Percentiles rank a stretch among this genome's conserved stretches.
Evolutionary conservation across 768 basidiomycete genomes (phyloP).

Genomic region (Boletus edulis): DNA sequence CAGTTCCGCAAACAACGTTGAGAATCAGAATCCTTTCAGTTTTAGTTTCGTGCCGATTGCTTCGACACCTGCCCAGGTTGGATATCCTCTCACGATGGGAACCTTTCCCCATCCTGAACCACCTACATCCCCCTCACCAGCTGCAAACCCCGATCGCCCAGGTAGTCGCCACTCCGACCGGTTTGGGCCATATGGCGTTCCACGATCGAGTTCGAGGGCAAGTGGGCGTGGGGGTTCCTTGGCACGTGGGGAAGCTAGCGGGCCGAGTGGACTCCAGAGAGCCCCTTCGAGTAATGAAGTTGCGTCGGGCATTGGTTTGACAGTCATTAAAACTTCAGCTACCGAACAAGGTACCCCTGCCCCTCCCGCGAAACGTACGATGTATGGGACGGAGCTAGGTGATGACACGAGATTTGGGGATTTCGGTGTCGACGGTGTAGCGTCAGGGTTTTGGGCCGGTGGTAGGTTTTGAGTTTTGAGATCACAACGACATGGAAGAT

Average conservation of each 20-base stretch:
- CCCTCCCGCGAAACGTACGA: constrained; percentile 59
- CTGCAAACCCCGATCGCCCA: constrained; percentile 31
- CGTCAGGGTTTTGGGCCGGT: constrained; percentile 66
- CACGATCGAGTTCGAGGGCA: constrained; percentile 39
- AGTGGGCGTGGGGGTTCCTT: constrained; percentile 29
- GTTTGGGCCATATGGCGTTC: constrained; percentile 28
- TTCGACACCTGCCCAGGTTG: constrained; percentile 47
- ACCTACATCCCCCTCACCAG: constrained; percentile 34
- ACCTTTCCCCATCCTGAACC: constrained; percentile 35
- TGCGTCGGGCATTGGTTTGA: constrained; percentile 44
- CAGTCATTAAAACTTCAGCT: constrained; percentile 35
- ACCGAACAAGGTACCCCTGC: constrained; percentile 42
- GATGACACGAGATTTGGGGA: constrained; percentile 81
- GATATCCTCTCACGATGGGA: constrained; percentile 38
- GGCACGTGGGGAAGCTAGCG: constrained; percentile 26
- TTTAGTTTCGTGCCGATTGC: constrained; percentile 52
- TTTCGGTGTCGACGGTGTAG: constrained; percentile 77
- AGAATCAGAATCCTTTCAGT: constrained; percentile 54
- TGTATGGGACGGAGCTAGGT: constrained; percentile 86
- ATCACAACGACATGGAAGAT: neutral
- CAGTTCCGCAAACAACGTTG: constrained; percentile 47
- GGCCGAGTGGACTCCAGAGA: constrained; percentile 28
- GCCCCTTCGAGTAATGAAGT: constrained; percentile 45
- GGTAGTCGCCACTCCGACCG: constrained; percentile 34
- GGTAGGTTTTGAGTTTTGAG: constrained; percentile 37